These are phyloP conservation scores for Paraconiothyrium brasiliense DNA, from an alignment of 2,329 filamentous ascomycete genomes.

Conservation along the genomic window DNA sequence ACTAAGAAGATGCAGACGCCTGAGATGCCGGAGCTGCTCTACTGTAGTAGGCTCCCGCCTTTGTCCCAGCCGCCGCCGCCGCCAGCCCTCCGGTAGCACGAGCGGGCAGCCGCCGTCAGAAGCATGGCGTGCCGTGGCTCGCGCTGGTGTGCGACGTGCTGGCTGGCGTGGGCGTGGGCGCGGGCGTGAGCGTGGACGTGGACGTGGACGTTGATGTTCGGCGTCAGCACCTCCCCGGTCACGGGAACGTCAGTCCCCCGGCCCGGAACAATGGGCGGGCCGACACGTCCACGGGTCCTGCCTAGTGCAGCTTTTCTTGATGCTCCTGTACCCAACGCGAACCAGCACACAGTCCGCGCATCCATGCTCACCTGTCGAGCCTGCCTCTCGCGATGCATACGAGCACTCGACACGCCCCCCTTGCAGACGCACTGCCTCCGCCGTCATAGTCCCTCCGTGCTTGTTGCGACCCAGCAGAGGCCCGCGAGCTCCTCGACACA, in stretches of 20 bases:
- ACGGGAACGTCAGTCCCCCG: neutral
- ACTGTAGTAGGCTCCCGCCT: conserved; percentile 29
- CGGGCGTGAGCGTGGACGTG: no score
- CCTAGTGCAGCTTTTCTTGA: conserved; percentile 13
- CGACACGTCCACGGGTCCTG: neutral
- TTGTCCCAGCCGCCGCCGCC: conserved; percentile 27
- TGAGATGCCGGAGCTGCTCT: conserved; percentile 17
- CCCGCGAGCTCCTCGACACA: conserved; percentile 15
- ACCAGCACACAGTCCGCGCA: conserved; percentile 20
- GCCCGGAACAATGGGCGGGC: neutral
- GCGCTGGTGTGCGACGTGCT: conserved; percentile 4
- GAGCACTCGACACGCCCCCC: conserved; percentile 49
- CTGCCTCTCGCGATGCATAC: conserved; percentile 55
- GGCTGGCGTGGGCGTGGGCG: neutral
- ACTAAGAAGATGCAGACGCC: conserved; percentile 16
- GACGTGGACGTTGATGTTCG: neutral
- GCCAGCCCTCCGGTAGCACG: conserved; percentile 23
- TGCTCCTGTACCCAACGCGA: conserved; percentile 16
- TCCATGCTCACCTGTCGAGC: conserved; percentile 57
- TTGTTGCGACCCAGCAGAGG: conserved; percentile 29
- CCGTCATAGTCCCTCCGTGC: conserved; percentile 31
- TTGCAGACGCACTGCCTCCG: conserved; percentile 31
- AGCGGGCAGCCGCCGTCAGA: neutral
- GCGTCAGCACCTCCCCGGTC: neutral
- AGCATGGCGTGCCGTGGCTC: conserved; percentile 4